phyloP scores from a whole-genome alignment of 2,329 filamentous ascomycete species.

The Aspergillus amoenus region DNA sequence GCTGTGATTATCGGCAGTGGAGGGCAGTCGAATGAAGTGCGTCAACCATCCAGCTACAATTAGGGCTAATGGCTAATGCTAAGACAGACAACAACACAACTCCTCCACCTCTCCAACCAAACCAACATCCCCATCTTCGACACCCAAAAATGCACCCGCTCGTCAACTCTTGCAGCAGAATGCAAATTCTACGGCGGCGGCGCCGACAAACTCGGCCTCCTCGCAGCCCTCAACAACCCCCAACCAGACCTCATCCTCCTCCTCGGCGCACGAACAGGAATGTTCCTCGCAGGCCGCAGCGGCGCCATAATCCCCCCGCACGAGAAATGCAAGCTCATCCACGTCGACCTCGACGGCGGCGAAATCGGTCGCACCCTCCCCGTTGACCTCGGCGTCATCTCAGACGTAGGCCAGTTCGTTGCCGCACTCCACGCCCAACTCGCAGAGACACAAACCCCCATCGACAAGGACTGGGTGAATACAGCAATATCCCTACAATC shows the following conservation, averaged over 20 bases:
- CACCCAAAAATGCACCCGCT: conserved; percentile 26
- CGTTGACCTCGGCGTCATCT: conserved; percentile 44
- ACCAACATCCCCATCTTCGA: conserved; percentile 44
- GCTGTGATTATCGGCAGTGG: conserved; percentile 46
- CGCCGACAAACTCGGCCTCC: conserved; percentile 34
- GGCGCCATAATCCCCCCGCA: conserved; percentile 39
- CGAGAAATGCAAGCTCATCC: conserved; percentile 37
- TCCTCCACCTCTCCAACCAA: conserved; percentile 34
- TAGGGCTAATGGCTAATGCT: neutral
- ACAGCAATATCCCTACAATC: conserved; percentile 15
- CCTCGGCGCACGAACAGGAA: conserved; percentile 43
- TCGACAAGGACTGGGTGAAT: neutral
- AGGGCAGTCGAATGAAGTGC: conserved; percentile 17
- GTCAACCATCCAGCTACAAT: neutral
- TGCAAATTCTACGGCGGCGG: conserved; percentile 38
- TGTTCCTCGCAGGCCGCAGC: conserved; percentile 39
- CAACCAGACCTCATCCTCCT: conserved; percentile 45
- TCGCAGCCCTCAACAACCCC: conserved; percentile 26
- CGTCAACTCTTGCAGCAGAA: conserved; percentile 16
- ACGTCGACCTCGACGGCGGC: conserved; percentile 44
- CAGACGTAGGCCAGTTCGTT: conserved; percentile 38
- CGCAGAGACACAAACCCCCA: neutral
- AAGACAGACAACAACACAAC: conserved; percentile 25
- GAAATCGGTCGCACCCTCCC: conserved; percentile 46
- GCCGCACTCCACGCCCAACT: conserved; percentile 25